Evolutionary conservation across 2,329 filamentous ascomycete species (phyloP).

Genomic region (Fusarium dimerum): DNA sequence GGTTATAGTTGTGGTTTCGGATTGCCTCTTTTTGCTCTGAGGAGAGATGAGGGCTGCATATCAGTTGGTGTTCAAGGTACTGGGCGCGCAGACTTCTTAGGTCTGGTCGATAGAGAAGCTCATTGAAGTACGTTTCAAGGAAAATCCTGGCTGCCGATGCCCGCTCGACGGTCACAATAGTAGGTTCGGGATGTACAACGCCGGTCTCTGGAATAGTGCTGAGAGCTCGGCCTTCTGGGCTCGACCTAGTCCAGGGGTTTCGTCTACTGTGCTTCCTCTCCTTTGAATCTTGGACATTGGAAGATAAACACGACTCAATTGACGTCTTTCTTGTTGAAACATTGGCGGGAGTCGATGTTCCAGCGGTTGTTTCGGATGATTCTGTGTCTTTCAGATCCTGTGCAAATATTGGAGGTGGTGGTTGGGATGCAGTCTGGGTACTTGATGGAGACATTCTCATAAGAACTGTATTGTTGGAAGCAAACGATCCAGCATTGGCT

Average conservation of each 20-base stretch:
- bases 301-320: conserved; percentile 33
- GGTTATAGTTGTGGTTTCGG: conserved; percentile 60
- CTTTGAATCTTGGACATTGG: conserved; percentile 20
- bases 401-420: conserved; percentile 14
- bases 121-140: conserved; percentile 81
- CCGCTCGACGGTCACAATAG: conserved; percentile 68
- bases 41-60: conserved; percentile 52
- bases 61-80: conserved; percentile 53
- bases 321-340: conserved; percentile 36
- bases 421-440: conserved; percentile 29
- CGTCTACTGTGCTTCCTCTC: conserved; percentile 31
- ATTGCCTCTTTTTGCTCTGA: conserved; percentile 54
- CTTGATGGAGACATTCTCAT: conserved; percentile 22
- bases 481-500: conserved; percentile 24
- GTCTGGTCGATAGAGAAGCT: conserved; percentile 55
- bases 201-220: conserved; percentile 38
- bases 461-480: conserved; percentile 33
- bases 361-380: conserved; percentile 31
- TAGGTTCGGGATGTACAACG: conserved; percentile 31
- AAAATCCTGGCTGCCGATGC: conserved; percentile 81
- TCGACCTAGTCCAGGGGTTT: conserved; percentile 39
- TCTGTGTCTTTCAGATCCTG: conserved; percentile 23
- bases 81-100: conserved; percentile 33
- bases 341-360: conserved; percentile 24
- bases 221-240: conserved; percentile 35